Evolutionary conservation across 352 stramenopile species (phyloP), one percentile per base, ranked within the genome.

Genomic region (Phytophthora sp.): DNA sequence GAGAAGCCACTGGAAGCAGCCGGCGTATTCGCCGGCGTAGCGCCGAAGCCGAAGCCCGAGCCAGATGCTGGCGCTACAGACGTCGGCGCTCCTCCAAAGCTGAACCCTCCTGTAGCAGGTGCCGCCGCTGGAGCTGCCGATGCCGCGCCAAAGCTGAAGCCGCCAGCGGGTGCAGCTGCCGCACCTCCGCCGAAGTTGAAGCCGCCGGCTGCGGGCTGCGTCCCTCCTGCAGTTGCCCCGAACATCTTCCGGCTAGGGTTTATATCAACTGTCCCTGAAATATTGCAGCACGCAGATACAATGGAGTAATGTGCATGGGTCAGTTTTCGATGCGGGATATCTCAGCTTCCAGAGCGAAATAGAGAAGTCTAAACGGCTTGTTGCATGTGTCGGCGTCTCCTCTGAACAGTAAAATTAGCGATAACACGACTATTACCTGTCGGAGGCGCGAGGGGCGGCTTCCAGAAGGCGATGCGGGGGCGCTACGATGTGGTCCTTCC

Each of bases 171-270:
- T 16, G 66, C 44, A 13, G 74, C 30, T 11, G 63, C 20, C 7
- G 69, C 47, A n/a, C 57, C 56, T 47, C 63, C 60, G 6, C 81
- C 73, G 30, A 90, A 90, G 36, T 60, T 80, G 38, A 89, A 89
- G 45, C 80, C 77, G 18, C 70, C 55, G 4, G 71, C 18, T 31
- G 47, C 72, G 26, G 66, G 55, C 18, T 65, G 66, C 3, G 70
- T 52, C 15, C 61, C 58, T 52, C 68, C 49, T 69, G 71, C 58
- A n/a, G 71, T 79, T 6, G 71, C 66, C 24, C 81, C 81, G 52
- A 90, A 90, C 79, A 90, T 90, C 20, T 7, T 46, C 18, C 12
- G 33, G 27, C 27, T 52, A 23, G 36, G 18, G 21, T 42, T 33
- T 44, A 23, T 52, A 42, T 52, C 35, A 31, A 49, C 6, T 60